Base-by-base conservation (phyloP, 148 eudicot genomes). In the Nepenthes gracilis region DNA sequence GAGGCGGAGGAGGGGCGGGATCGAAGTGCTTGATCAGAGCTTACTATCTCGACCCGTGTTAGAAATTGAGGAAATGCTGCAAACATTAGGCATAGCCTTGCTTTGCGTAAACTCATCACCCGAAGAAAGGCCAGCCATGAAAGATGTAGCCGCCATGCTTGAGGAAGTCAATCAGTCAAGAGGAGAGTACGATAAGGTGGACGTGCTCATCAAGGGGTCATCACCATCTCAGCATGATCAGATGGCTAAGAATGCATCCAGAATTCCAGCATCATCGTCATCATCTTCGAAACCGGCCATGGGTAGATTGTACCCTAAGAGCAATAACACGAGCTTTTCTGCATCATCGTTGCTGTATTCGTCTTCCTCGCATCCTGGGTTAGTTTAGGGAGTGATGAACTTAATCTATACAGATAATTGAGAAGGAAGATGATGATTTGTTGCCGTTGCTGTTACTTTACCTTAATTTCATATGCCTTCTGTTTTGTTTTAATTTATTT, bases 121-220 rank as follows among this genome's bases (percentile, higher is more conserved):
- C 0, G 84, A 81, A 1, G 96, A 89, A 34, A 78, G 96, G 75
- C 96, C 94, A 1, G 72, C 78, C 5, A 89, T 89, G 96, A 89
- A 83, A 69, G 96, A 89, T 54, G 83, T 89, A 0, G 83, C 85
- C 2, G 93, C 96, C 47, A 89, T 89, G 96, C 82, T 89, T n/a
- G 78, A 80, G 63, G 96, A 89, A 58, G 83, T 85, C 59, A 89
- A 80, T 57, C 82, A 78, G 2, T 93, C 83, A 47, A 68, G 77
- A 47, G 96, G 86, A 56, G 96, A 89, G 59, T 67, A 71, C 47
- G 74, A 76, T 0, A 86, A 83, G 67, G 87, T 66, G 12, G 86
- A 85, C 55, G 62, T 65, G 54, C 67, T 80, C 4, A 75, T 77
- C 34, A 81, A 78, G 75, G 75, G 77, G 9, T 70, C 80, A 36